Conservation (phyloP, 768 basidiomycete species). For the Naematelia encephala region DNA sequence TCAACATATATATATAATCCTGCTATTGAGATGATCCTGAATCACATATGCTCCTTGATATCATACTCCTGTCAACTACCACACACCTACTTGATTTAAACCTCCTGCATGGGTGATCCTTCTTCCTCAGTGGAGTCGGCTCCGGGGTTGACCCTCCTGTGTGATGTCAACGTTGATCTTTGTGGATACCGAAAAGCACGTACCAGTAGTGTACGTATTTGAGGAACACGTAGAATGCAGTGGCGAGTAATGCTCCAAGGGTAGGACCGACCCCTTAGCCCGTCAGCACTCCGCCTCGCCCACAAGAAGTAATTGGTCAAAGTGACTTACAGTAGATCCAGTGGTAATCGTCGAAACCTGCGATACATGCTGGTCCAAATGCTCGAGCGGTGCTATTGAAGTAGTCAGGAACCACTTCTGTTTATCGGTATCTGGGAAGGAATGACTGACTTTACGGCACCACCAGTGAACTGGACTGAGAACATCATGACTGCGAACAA, state of each 20-base stretch:
- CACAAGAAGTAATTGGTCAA: neutral
- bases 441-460: constrained; percentile 45
- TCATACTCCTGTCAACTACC: no score
- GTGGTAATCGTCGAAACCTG: constrained; percentile 40
- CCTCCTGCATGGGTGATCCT: constrained; percentile 51
- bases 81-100: neutral
- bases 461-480: constrained; percentile 42
- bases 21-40: no score
- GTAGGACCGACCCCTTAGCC: constrained; percentile 62
- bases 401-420: constrained; percentile 17
- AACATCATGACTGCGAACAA: constrained; percentile 45
- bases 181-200: constrained; percentile 3
- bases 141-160: constrained; percentile 59
- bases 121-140: constrained; percentile 54
- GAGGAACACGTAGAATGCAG: constrained; percentile 60
- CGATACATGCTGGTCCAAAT: constrained; percentile 42
- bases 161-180: constrained; percentile 32
- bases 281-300: neutral
- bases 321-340: constrained; percentile 42
- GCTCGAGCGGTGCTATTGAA: constrained; percentile 42
- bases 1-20: no score
- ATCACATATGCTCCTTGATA: no score
- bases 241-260: constrained; percentile 63
- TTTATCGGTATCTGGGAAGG: neutral
- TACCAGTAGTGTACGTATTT: constrained; percentile 53